Evolutionary conservation across 192 early-diverging fungal species (phyloP).

Genomic region (Coemansia sp.): DNA sequence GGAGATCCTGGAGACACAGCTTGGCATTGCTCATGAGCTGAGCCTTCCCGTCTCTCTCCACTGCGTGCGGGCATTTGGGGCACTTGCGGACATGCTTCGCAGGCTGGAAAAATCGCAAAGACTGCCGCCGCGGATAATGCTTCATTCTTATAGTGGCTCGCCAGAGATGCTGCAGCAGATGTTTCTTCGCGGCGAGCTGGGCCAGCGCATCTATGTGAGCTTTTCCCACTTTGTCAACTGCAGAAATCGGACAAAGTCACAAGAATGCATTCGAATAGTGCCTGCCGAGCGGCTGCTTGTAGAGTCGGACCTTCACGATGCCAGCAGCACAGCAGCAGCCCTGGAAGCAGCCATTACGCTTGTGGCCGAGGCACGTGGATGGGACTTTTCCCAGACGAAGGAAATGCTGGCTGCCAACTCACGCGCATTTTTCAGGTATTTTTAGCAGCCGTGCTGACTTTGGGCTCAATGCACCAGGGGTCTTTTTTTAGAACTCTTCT

Average conservation of each 20-base stretch:
- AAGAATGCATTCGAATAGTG: constrained; percentile 63
- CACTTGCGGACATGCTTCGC: constrained; percentile 47
- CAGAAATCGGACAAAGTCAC: constrained; percentile 41
- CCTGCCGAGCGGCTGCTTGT: constrained; percentile 77
- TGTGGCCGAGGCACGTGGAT: constrained; percentile 36
- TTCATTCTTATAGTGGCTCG: constrained; percentile 85
- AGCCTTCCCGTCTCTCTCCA: constrained; percentile 69
- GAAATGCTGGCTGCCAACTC: constrained; percentile 26
- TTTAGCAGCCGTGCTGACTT: neutral
- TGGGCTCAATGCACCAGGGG: neutral
- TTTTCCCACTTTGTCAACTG: constrained; percentile 79
- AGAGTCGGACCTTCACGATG: constrained; percentile 74
- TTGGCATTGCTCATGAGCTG: constrained; percentile 66
- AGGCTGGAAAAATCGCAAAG: constrained; percentile 16
- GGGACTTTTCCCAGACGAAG: constrained; percentile 19
- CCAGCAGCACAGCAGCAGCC: constrained; percentile 11
- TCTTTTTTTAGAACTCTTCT: constrained; percentile 4
- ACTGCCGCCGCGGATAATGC: constrained; percentile 69
- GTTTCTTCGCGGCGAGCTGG: constrained; percentile 30
- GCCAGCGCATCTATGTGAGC: constrained; percentile 66
- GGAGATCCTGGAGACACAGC: constrained; percentile 61
- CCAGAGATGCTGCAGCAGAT: constrained; percentile 61
- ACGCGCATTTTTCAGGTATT: constrained; percentile 22
- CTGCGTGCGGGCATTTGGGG: constrained; percentile 73
- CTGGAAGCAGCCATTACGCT: constrained; percentile 20